Conservation (phyloP, 768 basidiomycete species). For the Lanmaoa pseudosensibilis region DNA sequence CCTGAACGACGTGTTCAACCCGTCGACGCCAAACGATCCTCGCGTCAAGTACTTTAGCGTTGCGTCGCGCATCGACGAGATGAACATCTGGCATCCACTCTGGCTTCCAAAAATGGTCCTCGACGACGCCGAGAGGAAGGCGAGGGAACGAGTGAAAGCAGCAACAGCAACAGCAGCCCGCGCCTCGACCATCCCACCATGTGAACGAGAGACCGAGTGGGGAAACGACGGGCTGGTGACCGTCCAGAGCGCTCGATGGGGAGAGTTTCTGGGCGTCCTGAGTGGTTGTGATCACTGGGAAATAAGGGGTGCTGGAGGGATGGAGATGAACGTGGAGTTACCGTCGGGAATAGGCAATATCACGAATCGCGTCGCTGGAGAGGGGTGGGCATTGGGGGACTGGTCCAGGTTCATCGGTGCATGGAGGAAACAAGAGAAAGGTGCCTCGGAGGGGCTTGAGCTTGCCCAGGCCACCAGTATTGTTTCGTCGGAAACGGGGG, state of each 20-base stretch:
- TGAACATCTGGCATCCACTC: slow-evolving; percentile 88
- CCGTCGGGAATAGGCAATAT: slow-evolving; percentile 49
- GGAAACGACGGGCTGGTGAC: slow-evolving; percentile 94
- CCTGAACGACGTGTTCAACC: slow-evolving; percentile 81
- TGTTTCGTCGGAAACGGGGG: slow-evolving; percentile 7
- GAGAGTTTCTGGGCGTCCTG: slow-evolving; percentile 88
- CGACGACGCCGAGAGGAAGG: slow-evolving; percentile 74
- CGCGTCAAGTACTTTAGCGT: slow-evolving; percentile 91
- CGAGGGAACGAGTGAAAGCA: slow-evolving; percentile 46
- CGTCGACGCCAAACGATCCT: slow-evolving; percentile 71
- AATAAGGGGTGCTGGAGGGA: slow-evolving; percentile 82
- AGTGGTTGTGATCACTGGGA: slow-evolving; percentile 97
- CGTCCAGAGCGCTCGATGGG: slow-evolving; percentile 93
- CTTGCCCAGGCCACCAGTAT: slow-evolving; percentile 24
- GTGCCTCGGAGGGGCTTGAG: slow-evolving; percentile 35
- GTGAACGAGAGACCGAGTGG: slow-evolving; percentile 56
- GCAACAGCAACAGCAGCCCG: slow-evolving; percentile 5
- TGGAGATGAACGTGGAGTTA: slow-evolving; percentile 63
- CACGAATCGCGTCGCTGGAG: slow-evolving; percentile 37
- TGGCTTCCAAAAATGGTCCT: slow-evolving; percentile 96
- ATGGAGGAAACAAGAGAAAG: slow-evolving; percentile 58
- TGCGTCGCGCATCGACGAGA: slow-evolving; percentile 67
- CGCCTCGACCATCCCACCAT: slow-evolving; percentile 35
- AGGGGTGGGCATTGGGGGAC: slow-evolving; percentile 48
- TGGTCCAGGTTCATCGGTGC: slow-evolving; percentile 63